Base-by-base conservation (phyloP, 305 asterid species). In the Rubia occidens region DNA sequence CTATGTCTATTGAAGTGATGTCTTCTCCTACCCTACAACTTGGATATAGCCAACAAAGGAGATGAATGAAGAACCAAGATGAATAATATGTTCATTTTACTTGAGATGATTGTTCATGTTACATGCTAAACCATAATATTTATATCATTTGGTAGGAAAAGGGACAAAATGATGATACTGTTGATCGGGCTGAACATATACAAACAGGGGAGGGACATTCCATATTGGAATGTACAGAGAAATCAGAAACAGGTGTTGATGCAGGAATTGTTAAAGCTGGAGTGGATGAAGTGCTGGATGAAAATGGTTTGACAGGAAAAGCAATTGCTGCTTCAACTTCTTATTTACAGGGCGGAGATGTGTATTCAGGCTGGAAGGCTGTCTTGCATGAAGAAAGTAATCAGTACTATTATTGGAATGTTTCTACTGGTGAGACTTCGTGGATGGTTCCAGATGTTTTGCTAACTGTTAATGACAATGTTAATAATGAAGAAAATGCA, bases 361-460 rank as follows among this genome's bases (percentile, higher is more conserved):
- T 68, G 68, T 78, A 63, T 79, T 82, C 82, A 17, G 89, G 92
- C 54, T 95, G 99, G 99, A 95, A 86, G 82, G 78, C 82, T 78
- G 96, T 95, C 74, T 80, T 89, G 81, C 95, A 91, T 73, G 96
- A 95, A 83, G 99, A 88, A 83, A 95, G 95, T 79, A 83, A 81
- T 80, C 89, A 84, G 72, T 89, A 95, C 68, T 95, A 95, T 70
- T 95, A 91, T 74, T 95, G 99, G 99, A 95, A 95, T 84, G 78
- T 74, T 69, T 66, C 72, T 62, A 91, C 98, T 0, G 96, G 97
- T 32, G 96, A 91, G 85, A 95, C 96, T 59, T 95, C 99, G 17
- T 95, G 99, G 99, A 89, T 84, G 69, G 86, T 91, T 60, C 99
- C 99, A 62, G 80, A 76, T 71, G 77, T 77, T 68, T 70, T 85